Base-by-base conservation (phyloP, 768 basidiomycete genomes). In the Boletus pseudo-olivaceus region DNA sequence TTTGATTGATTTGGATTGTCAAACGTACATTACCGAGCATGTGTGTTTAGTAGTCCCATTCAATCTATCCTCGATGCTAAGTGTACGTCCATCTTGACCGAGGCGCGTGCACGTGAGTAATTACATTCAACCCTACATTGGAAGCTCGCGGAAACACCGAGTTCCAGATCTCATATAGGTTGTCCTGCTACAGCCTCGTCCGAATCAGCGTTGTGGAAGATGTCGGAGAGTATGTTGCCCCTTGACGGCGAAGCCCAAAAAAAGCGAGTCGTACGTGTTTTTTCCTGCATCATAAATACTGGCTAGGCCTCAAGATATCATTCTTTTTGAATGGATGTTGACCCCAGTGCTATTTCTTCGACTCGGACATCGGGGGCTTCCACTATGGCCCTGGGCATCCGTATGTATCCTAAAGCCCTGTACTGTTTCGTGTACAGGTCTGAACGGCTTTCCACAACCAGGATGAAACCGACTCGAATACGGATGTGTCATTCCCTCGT, bases 401-500 rank as follows among this genome's bases (percentile, higher is more conserved):
- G 87, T 91, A 72, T 63, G 84, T 66, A 40, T 32, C 43, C 40
- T 19, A n/a, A 20, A 49, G 17, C 11, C 11, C n/a, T 32, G 40
- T 20, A 12, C 38, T 39, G 12, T 29, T 48, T 15, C 27, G 5
- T 27, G 49, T 39, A 8, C 38, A 46, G 20, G 20, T 49, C 49
- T 40, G n/a, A 57, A 54, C 23, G 26, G 6, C 29, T 55, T 30
- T 46, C 33, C 20, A 17, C 35, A 29, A 11, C 12, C 42, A 93
- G 91, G 34, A 97, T 97, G 94, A 96, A 97, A 67, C 96, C 96
- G 7, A 98, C 96, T 20, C 82, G 97, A 34, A 97, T 98, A 77
- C 87, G 96, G 62, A 99, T 99, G 97, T 98, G 95, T 69, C 97
- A 99, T 74, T 95, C 95, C 11, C 79, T 99, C 49, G 97, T 99